Conservation (phyloP, 768 basidiomycete genomes). For the Inosperma sp. region DNA sequence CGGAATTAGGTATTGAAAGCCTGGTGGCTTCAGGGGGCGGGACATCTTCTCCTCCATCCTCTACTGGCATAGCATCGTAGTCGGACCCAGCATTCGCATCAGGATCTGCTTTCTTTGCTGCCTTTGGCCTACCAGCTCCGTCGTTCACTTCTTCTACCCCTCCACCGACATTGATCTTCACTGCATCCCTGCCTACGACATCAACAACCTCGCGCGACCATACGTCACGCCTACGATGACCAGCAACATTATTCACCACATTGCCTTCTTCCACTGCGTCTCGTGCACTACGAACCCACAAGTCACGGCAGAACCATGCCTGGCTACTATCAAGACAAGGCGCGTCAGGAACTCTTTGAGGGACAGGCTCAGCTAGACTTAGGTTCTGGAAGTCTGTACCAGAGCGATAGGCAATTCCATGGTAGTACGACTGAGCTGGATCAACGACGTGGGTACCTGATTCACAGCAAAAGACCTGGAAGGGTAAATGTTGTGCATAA, state of each 20-base stretch:
- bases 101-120: conserved; percentile 42
- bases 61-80: conserved; percentile 79
- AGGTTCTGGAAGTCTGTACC: conserved; percentile 80
- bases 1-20: conserved; percentile 78
- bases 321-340: conserved; percentile 93
- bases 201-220: conserved; percentile 20
- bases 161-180: conserved; percentile 30
- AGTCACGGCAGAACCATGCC: conserved; percentile 96
- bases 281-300: conserved; percentile 87
- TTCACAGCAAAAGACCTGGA: conserved; percentile 99
- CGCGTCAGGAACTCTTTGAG: conserved; percentile 67
- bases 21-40: conserved; percentile 34
- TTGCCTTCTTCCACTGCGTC: conserved; percentile 59
- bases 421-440: conserved; percentile 93
- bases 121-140: conserved; percentile 26
- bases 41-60: conserved; percentile 46
- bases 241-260: conserved; percentile 10
- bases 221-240: conserved; percentile 5
- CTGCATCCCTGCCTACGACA: conserved; percentile 34
- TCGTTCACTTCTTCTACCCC: conserved; percentile 34
- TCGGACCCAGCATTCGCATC: conserved; percentile 86
- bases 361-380: conserved; percentile 51
- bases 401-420: conserved; percentile 78
- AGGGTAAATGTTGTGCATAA: conserved; percentile 89
- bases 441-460: conserved; percentile 97